Conservation (phyloP, 345 rosid species). For the Sapria himalayana region DNA sequence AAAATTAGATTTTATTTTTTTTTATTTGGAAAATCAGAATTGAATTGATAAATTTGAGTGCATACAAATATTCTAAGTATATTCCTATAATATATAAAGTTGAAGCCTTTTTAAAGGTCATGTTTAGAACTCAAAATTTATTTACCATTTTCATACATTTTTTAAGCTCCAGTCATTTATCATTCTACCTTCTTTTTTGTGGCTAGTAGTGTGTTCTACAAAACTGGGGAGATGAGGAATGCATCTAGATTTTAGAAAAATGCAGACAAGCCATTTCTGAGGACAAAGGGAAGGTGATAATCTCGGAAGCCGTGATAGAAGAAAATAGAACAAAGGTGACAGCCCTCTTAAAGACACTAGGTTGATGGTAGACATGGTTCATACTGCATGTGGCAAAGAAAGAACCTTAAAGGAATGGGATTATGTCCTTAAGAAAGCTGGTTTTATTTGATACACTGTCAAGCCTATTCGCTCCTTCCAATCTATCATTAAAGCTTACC, state of each 20-base stretch:
- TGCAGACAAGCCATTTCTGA: neutral
- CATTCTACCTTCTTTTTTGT: neutral
- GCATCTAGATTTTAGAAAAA: neutral
- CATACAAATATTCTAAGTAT: no score
- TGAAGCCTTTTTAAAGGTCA: no score
- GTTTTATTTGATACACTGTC: conserved; percentile 1
- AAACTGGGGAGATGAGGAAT: conserved; percentile 2
- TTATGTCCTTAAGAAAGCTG: neutral
- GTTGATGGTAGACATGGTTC: conserved; percentile 6
- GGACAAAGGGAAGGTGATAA: neutral
- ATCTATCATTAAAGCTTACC: conserved; percentile 1
- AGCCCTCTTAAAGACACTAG: neutral
- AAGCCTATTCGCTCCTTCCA: neutral
- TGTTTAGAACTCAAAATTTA: no score
- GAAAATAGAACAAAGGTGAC: neutral
- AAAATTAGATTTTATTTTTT: no score
- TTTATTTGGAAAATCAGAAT: no score
- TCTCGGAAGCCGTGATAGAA: conserved; percentile 1
- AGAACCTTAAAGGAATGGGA: conserved; percentile 2
- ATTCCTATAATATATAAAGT: no score
- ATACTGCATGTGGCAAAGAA: neutral
- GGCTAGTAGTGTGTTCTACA: neutral
- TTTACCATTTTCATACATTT: no score
- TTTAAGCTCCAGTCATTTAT: neutral
- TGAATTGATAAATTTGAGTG: no score